phyloP scores from a whole-genome alignment of 2,329 filamentous ascomycete species.

The Emergomyces pasteurianus region DNA sequence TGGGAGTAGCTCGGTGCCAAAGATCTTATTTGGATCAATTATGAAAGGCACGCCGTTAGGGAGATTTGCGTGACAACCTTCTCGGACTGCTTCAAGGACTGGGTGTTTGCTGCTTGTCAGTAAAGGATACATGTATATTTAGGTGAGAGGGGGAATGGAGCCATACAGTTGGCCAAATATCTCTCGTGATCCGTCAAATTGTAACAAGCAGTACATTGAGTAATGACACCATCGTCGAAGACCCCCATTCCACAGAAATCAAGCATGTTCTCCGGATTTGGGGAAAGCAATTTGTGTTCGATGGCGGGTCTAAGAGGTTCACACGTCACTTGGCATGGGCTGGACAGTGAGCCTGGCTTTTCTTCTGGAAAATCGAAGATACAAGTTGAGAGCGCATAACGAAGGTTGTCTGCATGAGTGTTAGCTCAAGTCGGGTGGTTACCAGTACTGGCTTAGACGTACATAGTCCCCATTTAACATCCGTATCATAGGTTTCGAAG shows the following conservation, averaged over 20 bases:
- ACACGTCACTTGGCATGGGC: constrained; percentile 34
- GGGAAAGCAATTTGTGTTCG: constrained; percentile 19
- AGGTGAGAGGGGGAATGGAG: constrained; percentile 1
- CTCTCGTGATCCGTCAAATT: constrained; percentile 29
- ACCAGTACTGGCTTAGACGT: constrained; percentile 13
- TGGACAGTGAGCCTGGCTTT: constrained; percentile 25
- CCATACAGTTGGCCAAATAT: constrained; percentile 34
- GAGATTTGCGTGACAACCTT: constrained; percentile 33
- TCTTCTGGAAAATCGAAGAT: constrained; percentile 30
- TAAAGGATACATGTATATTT: constrained; percentile 3
- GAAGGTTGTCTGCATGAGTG: constrained; percentile 30
- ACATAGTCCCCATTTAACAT: constrained; percentile 37
- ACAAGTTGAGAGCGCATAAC: constrained; percentile 33
- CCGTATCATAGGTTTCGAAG: constrained; percentile 23
- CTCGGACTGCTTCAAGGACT: constrained; percentile 36
- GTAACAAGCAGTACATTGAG: constrained; percentile 33
- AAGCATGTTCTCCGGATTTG: constrained; percentile 20
- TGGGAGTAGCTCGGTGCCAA: constrained; percentile 28
- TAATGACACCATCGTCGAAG: constrained; percentile 32
- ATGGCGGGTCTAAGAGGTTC: constrained; percentile 23
- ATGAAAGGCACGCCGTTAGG: constrained; percentile 25
- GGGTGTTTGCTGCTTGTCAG: background rate
- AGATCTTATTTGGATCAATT: constrained; percentile 30
- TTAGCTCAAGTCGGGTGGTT: constrained; percentile 5
- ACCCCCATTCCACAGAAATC: constrained; percentile 26